Evolutionary conservation across 2,329 filamentous ascomycete species (phyloP).

Genomic region (Aspergillus hiratsukae): DNA sequence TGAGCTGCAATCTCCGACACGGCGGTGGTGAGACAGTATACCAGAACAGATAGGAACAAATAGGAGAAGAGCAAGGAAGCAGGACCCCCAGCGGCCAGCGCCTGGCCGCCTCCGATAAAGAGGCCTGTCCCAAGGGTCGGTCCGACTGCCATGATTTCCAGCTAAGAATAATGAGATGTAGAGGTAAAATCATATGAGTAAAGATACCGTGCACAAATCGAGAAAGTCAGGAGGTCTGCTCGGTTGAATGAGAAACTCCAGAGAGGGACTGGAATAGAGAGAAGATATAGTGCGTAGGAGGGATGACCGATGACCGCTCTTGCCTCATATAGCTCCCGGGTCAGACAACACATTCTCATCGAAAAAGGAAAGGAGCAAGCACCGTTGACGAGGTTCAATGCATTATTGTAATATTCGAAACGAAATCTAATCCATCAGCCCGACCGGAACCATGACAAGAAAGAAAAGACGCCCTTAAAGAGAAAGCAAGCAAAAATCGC

Average conservation of each 20-base stretch:
- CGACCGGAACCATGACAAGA: background rate
- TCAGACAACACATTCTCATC: background rate
- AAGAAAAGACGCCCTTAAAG: background rate
- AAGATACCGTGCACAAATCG: background rate
- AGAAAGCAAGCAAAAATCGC: slow-evolving; percentile 1
- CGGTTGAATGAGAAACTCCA: background rate
- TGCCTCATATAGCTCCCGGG: background rate
- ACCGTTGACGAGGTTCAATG: background rate
- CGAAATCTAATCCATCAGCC: background rate
- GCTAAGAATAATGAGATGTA: slow-evolving; percentile 25
- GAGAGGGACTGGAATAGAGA: background rate
- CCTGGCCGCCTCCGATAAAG: slow-evolving; percentile 52
- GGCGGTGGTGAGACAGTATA: slow-evolving; percentile 46
- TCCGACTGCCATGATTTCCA: slow-evolving; percentile 52
- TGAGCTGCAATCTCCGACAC: slow-evolving; percentile 38
- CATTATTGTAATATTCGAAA: background rate
- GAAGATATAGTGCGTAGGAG: background rate
- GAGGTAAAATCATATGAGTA: background rate
- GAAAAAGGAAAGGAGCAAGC: background rate
- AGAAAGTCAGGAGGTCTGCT: background rate
- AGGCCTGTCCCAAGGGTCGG: slow-evolving; percentile 55
- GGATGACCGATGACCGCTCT: background rate
- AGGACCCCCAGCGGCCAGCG: slow-evolving; percentile 50
- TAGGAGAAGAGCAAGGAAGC: slow-evolving; percentile 51
- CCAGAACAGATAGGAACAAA: slow-evolving; percentile 43